These are phyloP conservation scores for Populus alba DNA, from an alignment of 345 rosid genomes.

Conservation along the genomic window DNA sequence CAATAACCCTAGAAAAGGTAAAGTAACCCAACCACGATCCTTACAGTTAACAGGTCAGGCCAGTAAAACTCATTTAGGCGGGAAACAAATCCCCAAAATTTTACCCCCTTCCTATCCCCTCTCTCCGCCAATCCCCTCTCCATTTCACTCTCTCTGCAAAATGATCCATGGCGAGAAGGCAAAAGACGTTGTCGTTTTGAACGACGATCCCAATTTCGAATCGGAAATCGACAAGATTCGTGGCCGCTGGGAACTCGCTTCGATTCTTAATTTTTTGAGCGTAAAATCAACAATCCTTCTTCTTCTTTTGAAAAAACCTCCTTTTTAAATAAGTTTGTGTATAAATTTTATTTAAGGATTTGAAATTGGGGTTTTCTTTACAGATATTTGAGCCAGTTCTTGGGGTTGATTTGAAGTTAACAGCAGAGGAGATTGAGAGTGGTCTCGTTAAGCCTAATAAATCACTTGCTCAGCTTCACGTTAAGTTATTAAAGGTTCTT, in stretches of 20 bases:
- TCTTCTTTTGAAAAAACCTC: not conserved
- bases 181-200: not conserved
- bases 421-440: slow-evolving; percentile 71
- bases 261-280: slow-evolving; percentile 72
- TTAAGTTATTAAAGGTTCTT: slow-evolving; percentile 64
- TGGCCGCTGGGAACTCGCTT: slow-evolving; percentile 87
- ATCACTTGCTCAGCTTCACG: slow-evolving; percentile 63
- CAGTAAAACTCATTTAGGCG: slow-evolving; percentile 21
- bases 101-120: slow-evolving; percentile 1
- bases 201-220: slow-evolving; percentile 18
- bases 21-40: slow-evolving; percentile 4
- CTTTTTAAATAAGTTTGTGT: not conserved
- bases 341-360: not conserved
- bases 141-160: not conserved
- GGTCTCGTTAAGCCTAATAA: slow-evolving; percentile 54
- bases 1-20: slow-evolving; percentile 13
- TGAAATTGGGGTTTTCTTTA: not conserved
- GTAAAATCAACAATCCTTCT: slow-evolving; percentile 29
- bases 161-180: slow-evolving; percentile 32
- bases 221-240: slow-evolving; percentile 54
- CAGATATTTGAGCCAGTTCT: slow-evolving; percentile 74
- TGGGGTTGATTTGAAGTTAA: slow-evolving; percentile 49
- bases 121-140: not conserved
- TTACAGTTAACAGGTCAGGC: not conserved
- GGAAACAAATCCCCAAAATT: slow-evolving; percentile 21